Conservation (phyloP, 1,284 basidiomycete genomes). For the Volvariella volvacea region DNA sequence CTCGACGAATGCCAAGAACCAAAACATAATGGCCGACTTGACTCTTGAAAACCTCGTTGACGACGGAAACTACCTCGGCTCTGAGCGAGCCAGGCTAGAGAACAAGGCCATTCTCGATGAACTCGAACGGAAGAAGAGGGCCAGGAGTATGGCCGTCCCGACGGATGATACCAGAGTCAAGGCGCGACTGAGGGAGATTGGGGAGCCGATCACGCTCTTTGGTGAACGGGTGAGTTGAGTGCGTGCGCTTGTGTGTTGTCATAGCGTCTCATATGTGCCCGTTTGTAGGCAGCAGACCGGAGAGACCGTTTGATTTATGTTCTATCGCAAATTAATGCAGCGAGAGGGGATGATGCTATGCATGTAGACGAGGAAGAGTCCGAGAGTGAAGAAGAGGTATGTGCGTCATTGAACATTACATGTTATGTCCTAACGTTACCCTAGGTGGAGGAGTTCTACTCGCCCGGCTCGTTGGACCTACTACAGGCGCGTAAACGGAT, state of each 20-base stretch:
- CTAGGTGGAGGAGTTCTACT: slow-evolving; percentile 93
- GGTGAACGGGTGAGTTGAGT: slow-evolving; percentile 80
- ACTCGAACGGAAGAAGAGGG: slow-evolving; percentile 92
- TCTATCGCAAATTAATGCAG: slow-evolving; percentile 83
- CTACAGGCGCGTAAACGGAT: slow-evolving; percentile 79
- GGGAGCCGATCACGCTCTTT: slow-evolving; percentile 95
- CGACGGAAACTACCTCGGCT: slow-evolving; percentile 66
- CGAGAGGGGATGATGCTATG: slow-evolving; percentile 66
- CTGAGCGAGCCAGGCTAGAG: slow-evolving; percentile 66
- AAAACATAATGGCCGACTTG: slow-evolving; percentile 53
- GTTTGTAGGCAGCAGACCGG: slow-evolving; percentile 69
- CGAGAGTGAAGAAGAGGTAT: slow-evolving; percentile 77
- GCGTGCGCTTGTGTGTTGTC: neutral
- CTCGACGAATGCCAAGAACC: too few species aligned
- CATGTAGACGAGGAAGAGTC: slow-evolving; percentile 64
- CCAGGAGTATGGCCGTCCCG: slow-evolving; percentile 90
- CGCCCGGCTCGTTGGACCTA: slow-evolving; percentile 83
- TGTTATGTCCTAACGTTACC: slow-evolving; percentile 19
- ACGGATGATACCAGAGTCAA: slow-evolving; percentile 95
- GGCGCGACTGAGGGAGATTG: slow-evolving; percentile 83
- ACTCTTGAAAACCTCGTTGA: slow-evolving; percentile 68
- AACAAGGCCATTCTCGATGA: slow-evolving; percentile 84
- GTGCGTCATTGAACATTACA: too few species aligned
- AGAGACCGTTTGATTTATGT: slow-evolving; percentile 93
- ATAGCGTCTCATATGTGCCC: slow-evolving; percentile 13